Evolutionary conservation across 2,329 filamentous ascomycete species (phyloP).

Genomic region (Tolypocladium ophioglossoides): DNA sequence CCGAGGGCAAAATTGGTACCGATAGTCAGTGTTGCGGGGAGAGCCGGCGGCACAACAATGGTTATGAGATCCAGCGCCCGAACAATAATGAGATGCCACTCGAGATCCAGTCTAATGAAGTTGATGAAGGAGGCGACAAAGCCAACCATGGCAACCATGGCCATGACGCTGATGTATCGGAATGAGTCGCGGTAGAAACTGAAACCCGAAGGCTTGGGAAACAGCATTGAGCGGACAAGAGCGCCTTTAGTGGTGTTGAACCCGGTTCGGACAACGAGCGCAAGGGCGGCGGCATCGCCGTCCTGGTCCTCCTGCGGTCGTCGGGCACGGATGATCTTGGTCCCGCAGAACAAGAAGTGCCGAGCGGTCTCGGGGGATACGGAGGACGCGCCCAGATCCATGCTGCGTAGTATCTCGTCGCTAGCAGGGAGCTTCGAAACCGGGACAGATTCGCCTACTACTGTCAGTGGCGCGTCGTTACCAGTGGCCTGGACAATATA

Average conservation of each 20-base stretch:
- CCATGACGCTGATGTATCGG: constrained; percentile 97
- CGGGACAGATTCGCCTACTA: constrained; percentile 76
- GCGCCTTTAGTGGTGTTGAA: constrained; percentile 98
- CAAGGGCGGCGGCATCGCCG: constrained; percentile 82
- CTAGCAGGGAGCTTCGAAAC: constrained; percentile 84
- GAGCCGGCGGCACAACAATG: constrained; percentile 89
- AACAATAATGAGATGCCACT: constrained; percentile 85
- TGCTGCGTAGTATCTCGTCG: constrained; percentile 62
- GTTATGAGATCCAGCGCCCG: constrained; percentile 92
- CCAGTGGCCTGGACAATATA: too few species aligned
- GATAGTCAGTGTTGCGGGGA: constrained; percentile 91
- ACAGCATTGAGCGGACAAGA: constrained; percentile 93
- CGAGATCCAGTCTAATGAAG: constrained; percentile 73
- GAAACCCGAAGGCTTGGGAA: constrained; percentile 96
- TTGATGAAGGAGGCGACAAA: constrained; percentile 90
- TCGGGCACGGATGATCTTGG: constrained; percentile 85
- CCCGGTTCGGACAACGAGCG: constrained; percentile 85
- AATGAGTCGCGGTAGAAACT: constrained; percentile 98
- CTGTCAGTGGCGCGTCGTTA: constrained; percentile 3
- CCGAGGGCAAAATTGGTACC: constrained; percentile 90
- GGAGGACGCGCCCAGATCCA: constrained; percentile 72
- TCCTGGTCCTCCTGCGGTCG: constrained; percentile 77
- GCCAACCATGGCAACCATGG: constrained; percentile 68
- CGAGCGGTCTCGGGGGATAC: constrained; percentile 75
- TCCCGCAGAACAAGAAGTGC: constrained; percentile 89